Evolutionary conservation across 805 yeast genomes (phyloP).

Genomic region (Komagataella phaffii): DNA sequence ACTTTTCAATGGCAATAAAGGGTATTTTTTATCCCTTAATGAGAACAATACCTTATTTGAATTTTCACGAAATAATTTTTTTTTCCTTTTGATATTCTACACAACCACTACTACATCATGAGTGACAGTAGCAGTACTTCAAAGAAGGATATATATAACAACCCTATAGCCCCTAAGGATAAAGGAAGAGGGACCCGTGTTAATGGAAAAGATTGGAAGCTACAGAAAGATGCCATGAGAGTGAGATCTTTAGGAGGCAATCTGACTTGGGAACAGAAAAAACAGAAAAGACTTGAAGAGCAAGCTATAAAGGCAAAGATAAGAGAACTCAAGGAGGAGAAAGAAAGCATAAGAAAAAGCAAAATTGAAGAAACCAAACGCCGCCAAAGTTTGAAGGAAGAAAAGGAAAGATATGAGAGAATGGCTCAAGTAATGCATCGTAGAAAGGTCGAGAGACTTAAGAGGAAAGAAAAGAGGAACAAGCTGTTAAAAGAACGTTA

Average conservation of each 20-base stretch:
- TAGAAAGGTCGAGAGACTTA: constrained; percentile 81
- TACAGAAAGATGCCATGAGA: constrained; percentile 53
- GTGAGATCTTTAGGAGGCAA: constrained; percentile 47
- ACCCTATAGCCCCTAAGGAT: constrained; percentile 4
- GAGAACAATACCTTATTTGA: neutral
- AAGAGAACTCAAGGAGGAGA: constrained; percentile 66
- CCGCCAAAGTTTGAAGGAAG: constrained; percentile 71
- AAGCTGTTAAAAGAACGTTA: constrained; percentile 23
- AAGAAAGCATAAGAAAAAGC: constrained; percentile 41
- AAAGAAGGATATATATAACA: constrained; percentile 3
- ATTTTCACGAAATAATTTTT: neutral
- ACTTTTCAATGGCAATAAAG: neutral
- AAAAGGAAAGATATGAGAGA: constrained; percentile 75
- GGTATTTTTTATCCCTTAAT: neutral
- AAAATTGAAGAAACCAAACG: constrained; percentile 49
- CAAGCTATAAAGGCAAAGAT: constrained; percentile 56
- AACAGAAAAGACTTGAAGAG: constrained; percentile 52
- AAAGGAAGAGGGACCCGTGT: constrained; percentile 30
- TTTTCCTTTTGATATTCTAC: neutral
- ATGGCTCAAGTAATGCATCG: constrained; percentile 82
- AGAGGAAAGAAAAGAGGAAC: constrained; percentile 89
- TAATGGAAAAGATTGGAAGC: constrained; percentile 68
- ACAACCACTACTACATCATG: neutral
- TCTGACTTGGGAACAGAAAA: constrained; percentile 47
- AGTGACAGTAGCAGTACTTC: neutral